Evolutionary conservation across 2,329 filamentous ascomycete species (phyloP).

Genomic region (Fusarium aywerte): DNA sequence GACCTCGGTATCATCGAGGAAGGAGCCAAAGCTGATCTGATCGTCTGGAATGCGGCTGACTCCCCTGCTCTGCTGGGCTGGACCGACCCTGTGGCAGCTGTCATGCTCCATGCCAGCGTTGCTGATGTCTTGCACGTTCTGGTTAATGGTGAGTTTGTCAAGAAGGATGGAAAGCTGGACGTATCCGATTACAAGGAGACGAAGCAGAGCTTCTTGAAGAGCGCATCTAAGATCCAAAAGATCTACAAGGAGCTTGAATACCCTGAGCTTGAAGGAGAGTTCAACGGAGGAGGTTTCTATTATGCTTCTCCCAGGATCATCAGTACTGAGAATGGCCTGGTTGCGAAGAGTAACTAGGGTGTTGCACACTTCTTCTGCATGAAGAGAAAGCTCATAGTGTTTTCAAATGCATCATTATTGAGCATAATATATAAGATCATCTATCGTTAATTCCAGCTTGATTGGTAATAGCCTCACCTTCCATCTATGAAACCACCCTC

Average conservation of each 20-base stretch:
- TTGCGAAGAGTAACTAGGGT: not conserved
- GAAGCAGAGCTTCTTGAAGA: conserved; percentile 49
- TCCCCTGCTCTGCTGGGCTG: conserved; percentile 64
- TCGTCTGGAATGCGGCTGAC: conserved; percentile 61
- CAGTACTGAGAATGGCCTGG: not conserved
- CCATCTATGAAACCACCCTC: no score
- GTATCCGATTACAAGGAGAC: conserved; percentile 46
- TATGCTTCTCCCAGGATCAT: not conserved
- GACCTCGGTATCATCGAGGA: conserved; percentile 62
- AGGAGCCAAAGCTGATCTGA: conserved; percentile 65
- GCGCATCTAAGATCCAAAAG: conserved; percentile 49
- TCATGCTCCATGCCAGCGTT: conserved; percentile 65
- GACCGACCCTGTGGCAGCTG: conserved; percentile 65
- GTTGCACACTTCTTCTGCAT: not conserved
- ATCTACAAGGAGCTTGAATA: conserved; percentile 41
- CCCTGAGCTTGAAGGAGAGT: conserved; percentile 44
- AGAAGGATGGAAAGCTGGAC: conserved; percentile 56
- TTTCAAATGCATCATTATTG: not conserved
- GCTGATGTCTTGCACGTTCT: conserved; percentile 63
- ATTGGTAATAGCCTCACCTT: not conserved
- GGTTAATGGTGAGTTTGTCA: conserved; percentile 53
- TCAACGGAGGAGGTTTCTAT: conserved; percentile 21
- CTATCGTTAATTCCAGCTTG: not conserved
- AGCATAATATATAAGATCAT: not conserved
- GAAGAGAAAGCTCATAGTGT: no score